Evolutionary conservation across 1,139 yeast species (phyloP).

Genomic region (Candida albicans): DNA sequence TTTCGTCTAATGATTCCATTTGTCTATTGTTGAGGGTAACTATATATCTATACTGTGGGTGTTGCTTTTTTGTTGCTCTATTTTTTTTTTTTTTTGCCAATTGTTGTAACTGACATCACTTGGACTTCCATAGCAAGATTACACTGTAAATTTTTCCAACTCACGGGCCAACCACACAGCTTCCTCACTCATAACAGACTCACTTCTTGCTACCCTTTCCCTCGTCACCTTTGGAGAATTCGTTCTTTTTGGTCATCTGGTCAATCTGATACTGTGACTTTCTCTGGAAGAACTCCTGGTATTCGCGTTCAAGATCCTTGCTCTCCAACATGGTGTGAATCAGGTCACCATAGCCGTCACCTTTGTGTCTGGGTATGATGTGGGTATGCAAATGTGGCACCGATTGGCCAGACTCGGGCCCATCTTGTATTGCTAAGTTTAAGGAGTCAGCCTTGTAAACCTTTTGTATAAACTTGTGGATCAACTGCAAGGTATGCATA

Average conservation of each 20-base stretch:
- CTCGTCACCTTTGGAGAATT: constrained; percentile 32
- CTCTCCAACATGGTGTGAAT: constrained; percentile 63
- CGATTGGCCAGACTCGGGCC: constrained; percentile 92
- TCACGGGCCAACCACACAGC: constrained; percentile 52
- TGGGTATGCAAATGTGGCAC: constrained; percentile 94
- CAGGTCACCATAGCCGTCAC: constrained; percentile 59
- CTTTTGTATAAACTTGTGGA: constrained; percentile 63
- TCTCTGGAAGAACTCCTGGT: constrained; percentile 33
- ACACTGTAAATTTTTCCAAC: constrained; percentile 29
- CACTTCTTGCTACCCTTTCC: constrained; percentile 52
- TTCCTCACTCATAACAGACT: constrained; percentile 65
- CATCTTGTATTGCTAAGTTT: constrained; percentile 92
- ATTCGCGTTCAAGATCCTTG: constrained; percentile 31
- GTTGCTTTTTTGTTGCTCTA: background rate
- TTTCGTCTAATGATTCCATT: constrained; percentile 62
- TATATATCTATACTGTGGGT: background rate
- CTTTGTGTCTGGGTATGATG: constrained; percentile 73
- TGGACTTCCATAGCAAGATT: background rate
- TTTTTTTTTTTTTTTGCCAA: background rate
- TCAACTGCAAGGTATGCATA: constrained; percentile 70
- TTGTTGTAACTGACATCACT: background rate
- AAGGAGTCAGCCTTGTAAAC: constrained; percentile 75
- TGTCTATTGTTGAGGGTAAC: background rate
- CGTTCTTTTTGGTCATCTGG: constrained; percentile 18
- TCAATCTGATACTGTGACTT: constrained; percentile 18